A percentile compares a stretch with the other conserved stretches of the same genome.
phyloP scores from a whole-genome alignment of 2,329 filamentous ascomycete genomes.

The Lachnellula hyalina region DNA sequence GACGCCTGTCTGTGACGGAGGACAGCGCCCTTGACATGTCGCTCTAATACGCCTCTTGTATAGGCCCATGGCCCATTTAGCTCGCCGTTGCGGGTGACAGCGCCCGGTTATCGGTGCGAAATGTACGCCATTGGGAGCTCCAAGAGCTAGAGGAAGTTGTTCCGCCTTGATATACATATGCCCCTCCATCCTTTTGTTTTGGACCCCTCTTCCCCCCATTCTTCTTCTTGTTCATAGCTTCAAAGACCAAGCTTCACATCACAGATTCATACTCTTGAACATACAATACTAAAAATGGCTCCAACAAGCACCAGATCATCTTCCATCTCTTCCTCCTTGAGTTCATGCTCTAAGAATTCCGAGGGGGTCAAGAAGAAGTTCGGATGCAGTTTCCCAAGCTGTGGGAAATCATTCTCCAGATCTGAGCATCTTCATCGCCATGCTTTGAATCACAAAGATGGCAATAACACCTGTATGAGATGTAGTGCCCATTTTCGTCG shows the following conservation, averaged over 20 bases:
- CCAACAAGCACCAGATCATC: conserved; percentile 21
- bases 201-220: conserved; percentile 17
- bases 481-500: conserved; percentile 52
- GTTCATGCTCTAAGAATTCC: conserved; percentile 19
- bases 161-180: conserved; percentile 26
- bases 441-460: conserved; percentile 44
- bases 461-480: conserved; percentile 46
- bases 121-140: conserved; percentile 14
- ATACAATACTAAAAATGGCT: conserved; percentile 20
- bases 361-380: conserved; percentile 31
- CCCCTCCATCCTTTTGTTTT: conserved; percentile 16
- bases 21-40: neutral
- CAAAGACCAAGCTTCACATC: neutral
- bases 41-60: neutral
- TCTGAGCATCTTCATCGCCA: conserved; percentile 48
- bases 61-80: conserved; percentile 5
- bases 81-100: conserved; percentile 14
- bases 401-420: conserved; percentile 43
- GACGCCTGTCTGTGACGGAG: neutral
- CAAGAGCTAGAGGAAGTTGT: conserved; percentile 21
- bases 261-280: neutral
- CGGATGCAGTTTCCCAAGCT: conserved; percentile 36
- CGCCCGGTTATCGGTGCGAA: conserved; percentile 26
- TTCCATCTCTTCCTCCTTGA: conserved; percentile 26
- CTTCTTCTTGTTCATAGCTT: conserved; percentile 4